Evolutionary conservation across 805 yeast genomes (phyloP).

Genomic region (Yamadazyma endophytica): DNA sequence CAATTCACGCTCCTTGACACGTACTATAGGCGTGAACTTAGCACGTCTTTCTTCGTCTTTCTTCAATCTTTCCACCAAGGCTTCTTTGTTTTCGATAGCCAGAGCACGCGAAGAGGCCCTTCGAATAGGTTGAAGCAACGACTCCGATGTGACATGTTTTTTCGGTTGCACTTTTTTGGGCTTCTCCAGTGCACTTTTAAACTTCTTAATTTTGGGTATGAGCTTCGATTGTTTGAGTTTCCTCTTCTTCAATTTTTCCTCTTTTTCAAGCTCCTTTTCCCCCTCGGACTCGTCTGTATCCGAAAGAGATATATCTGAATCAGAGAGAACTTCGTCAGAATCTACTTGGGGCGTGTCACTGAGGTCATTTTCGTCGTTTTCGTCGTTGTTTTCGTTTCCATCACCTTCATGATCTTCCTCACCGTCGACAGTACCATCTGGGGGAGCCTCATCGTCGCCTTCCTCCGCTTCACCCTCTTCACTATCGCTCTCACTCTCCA

Average conservation of each 20-base stretch:
- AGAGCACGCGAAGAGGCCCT: conserved; percentile 75
- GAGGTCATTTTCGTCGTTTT: conserved; percentile 14
- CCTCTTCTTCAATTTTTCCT: conserved; percentile 33
- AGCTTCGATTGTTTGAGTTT: conserved; percentile 18
- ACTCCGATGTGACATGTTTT: conserved; percentile 37
- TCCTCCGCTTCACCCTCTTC: conserved; percentile 15
- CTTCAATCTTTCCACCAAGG: conserved; percentile 67
- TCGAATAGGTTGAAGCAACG: conserved; percentile 49
- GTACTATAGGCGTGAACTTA: conserved; percentile 39
- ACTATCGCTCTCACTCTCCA: conserved; percentile 22
- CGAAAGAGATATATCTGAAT: conserved; percentile 47
- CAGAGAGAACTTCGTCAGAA: conserved; percentile 51
- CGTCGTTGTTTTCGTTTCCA: conserved; percentile 13
- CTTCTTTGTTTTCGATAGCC: conserved; percentile 72
- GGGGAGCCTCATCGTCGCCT: conserved; percentile 13
- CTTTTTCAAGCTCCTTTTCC: conserved; percentile 54
- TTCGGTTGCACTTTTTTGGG: conserved; percentile 27
- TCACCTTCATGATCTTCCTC: conserved; percentile 24
- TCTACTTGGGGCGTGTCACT: conserved; percentile 19
- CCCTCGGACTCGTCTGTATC: conserved; percentile 67
- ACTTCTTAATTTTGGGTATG: conserved; percentile 31
- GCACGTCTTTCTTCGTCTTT: conserved; percentile 61
- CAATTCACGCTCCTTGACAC: conserved; percentile 43
- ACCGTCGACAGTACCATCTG: conserved; percentile 23
- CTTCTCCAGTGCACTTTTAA: conserved; percentile 17